Percentiles rank a stretch among this genome's conserved stretches.
These are phyloP conservation scores for Phalaenopsis aphrodite DNA, from an alignment of 106 monocot species.

Conservation along the genomic window DNA sequence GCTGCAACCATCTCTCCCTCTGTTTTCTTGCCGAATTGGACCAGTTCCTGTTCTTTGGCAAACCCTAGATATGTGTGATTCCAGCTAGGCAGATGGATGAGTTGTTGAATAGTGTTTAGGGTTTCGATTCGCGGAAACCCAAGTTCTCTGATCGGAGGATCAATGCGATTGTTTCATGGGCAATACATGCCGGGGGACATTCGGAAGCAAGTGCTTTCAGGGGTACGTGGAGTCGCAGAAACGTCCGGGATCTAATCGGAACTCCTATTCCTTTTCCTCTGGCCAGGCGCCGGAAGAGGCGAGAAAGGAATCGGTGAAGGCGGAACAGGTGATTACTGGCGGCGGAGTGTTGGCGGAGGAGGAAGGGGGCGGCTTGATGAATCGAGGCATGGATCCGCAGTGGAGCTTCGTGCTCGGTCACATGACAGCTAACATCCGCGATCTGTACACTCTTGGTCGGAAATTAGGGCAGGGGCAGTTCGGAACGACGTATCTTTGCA, in stretches of 20 bases:
- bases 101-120: not conserved
- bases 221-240: slow-evolving; percentile 8
- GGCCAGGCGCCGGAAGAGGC: not conserved
- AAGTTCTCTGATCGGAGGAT: not conserved
- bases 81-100: not conserved
- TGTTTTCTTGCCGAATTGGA: not conserved
- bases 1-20: not conserved
- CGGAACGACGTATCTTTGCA: slow-evolving; percentile 60
- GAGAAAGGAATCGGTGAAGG: not conserved
- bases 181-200: slow-evolving; percentile 21
- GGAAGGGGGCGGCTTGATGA: slow-evolving; percentile 18
- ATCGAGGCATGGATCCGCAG: slow-evolving; percentile 19
- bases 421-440: slow-evolving; percentile 40
- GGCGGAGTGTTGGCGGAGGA: not conserved
- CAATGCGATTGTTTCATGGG: slow-evolving; percentile 14
- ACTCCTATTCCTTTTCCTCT: not conserved
- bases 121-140: not conserved
- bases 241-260: slow-evolving; percentile 5
- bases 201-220: slow-evolving; percentile 16
- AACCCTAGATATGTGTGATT: not conserved
- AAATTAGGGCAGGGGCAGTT: slow-evolving; percentile 70
- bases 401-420: slow-evolving; percentile 39
- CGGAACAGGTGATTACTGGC: not conserved
- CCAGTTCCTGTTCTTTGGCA: not conserved
- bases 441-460: slow-evolving; percentile 42